Base-by-base conservation (phyloP, 208 protist species). In the Trypanosoma vivax region DNA sequence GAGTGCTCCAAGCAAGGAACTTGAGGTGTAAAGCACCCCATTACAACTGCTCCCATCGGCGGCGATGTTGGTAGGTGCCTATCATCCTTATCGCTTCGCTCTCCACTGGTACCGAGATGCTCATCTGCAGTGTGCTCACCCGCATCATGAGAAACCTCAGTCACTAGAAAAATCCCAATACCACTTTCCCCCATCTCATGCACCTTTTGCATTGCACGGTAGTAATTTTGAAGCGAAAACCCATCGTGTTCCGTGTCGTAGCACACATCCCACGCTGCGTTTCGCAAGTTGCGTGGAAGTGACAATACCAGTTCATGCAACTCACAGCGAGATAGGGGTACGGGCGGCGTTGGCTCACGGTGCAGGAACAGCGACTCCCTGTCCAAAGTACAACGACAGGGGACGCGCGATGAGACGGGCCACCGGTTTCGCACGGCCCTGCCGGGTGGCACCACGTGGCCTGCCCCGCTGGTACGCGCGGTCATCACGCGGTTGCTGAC, bases 21-120 rank as follows among this genome's bases (percentile, higher is more conserved):
- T 21, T 73, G 58, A 0, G 75, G 72, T 4, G 75, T 79, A 52
- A 81, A 83, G 60, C 75, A 83, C 29, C 79, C 79, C n/a, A 88
- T 78, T 57, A 43, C 62, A 27, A 46, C 27, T n/a, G n/a, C n/a
- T n/a, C n/a, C n/a, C n/a, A n/a, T n/a, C n/a, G n/a, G n/a, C n/a
- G n/a, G n/a, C n/a, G n/a, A n/a, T n/a, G n/a, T n/a, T n/a, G n/a
- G n/a, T n/a, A n/a, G n/a, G n/a, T n/a, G n/a, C n/a, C n/a, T n/a
- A n/a, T n/a, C n/a, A 23, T 45, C 21, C 19, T 10, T 55, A 30
- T 14, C 41, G 14, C 9, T 30, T 13, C 19, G 10, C 14, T 7
- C 9, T 47, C 14, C 24, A 47, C 41, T 14, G 10, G 9, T 14
- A 9, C 9, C 41, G 13, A 16, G 10, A 47, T 14, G 9, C 10